Conservation (phyloP, 1,284 basidiomycete species). For the Ceratobasidium sp. region DNA sequence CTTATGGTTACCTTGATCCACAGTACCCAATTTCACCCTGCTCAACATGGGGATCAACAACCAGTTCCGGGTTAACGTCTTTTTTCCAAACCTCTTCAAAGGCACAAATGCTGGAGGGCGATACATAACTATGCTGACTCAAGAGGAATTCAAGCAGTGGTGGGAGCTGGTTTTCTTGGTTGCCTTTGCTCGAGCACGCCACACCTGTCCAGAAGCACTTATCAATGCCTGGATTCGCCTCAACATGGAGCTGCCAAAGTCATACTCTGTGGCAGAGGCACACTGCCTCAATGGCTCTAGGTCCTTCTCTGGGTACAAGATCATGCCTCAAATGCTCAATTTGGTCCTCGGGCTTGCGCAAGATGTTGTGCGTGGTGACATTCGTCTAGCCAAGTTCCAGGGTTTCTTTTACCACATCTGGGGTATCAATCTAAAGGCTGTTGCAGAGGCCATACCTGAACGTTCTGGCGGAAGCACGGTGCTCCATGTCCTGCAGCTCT, state of each 20-base stretch:
- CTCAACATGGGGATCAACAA: background rate
- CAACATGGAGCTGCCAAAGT: background rate
- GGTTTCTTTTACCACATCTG: constrained; percentile 2
- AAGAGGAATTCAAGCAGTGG: background rate
- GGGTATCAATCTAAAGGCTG: background rate
- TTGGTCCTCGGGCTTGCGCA: background rate
- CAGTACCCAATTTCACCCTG: background rate
- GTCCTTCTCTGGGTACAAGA: background rate
- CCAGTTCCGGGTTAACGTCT: constrained; percentile 2
- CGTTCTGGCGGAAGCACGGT: background rate
- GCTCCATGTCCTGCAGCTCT: constrained; percentile 6
- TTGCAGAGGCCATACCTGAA: background rate
- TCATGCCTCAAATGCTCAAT: background rate
- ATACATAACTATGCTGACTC: background rate
- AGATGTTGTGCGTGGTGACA: background rate
- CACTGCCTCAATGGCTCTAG: background rate
- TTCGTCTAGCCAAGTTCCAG: background rate
- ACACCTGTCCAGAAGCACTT: too few species aligned
- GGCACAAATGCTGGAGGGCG: background rate
- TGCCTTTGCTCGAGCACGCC: background rate
- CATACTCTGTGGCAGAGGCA: constrained; percentile 9
- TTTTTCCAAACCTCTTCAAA: constrained; percentile 1
- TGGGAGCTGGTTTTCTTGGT: background rate
- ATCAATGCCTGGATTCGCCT: background rate
- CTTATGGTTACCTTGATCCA: background rate